phyloP scores from a whole-genome alignment of 225 moss, liverwort and hornwort species.

The Antitrichia curtipendula region DNA sequence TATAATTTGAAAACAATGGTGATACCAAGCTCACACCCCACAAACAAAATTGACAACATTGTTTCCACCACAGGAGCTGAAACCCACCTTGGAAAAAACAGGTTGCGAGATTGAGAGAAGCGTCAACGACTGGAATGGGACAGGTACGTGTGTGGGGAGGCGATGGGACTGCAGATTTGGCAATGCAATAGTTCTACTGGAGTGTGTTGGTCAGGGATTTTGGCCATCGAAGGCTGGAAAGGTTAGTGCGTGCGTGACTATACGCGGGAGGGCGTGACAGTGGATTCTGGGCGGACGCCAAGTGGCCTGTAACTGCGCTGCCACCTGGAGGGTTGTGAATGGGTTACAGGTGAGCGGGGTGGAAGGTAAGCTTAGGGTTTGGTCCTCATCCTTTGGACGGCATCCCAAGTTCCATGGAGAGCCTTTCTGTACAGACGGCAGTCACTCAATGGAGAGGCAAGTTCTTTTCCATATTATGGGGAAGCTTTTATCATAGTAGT shows the following conservation, averaged over 20 bases:
- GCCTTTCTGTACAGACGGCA: background rate
- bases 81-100: background rate
- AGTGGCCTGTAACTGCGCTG: background rate
- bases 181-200: background rate
- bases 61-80: background rate
- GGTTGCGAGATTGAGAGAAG: background rate
- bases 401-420: background rate
- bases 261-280: background rate
- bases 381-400: background rate
- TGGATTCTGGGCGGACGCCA: background rate
- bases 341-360: background rate
- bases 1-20: background rate
- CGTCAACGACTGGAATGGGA: background rate
- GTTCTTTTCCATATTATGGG: background rate
- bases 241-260: background rate
- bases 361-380: background rate
- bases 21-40: background rate
- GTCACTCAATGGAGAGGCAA: background rate
- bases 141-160: background rate
- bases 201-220: background rate
- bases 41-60: background rate
- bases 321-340: background rate
- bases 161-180: background rate
- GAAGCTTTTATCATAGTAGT: background rate
- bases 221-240: background rate